Evolutionary conservation across 2,329 filamentous ascomycete genomes (phyloP), one percentile per base, ranked within the genome.

Genomic region (Monilinia fructigena): DNA sequence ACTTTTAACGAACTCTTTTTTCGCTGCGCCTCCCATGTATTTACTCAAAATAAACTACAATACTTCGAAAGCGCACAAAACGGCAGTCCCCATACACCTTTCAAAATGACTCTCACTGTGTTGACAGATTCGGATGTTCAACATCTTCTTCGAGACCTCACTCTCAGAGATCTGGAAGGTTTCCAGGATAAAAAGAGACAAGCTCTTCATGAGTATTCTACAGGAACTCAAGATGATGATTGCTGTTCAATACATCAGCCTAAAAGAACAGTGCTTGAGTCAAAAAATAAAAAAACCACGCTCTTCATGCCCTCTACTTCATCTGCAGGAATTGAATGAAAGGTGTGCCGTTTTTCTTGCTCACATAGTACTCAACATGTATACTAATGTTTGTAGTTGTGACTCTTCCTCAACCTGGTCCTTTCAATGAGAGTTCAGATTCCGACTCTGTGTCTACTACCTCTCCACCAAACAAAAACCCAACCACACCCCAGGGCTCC

Each of bases 231-330:
- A 23, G 69, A 70, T 38, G 70, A 73, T n/a, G 72, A 72, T 26
- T 67, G 67, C 54, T 72, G 70, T 65, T 73, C 82, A 4, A 80
- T 83, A 66, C 82, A 87, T 70, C 85, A 88, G 71, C 86, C 86
- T 7, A 68, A 81, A 66, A 80, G 85, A 42, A 81, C 81, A 12
- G 77, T 80, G 0, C 79, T 86, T 10, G 75, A 81, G 52, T 83
- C 82, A 35, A 76, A 75, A 0, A 83, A 82, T 20, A 82, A 81
- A 52, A 80, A 82, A 40, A 88, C 85, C 23, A 91, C 88, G 2
- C 78, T 92, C 28, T 92, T 92, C 75, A 92, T 92, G 87, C 90
- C 90, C 0, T 89, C 89, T 1, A 86, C 83, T 31, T 86, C 86
- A 67, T 84, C 85, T 0, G 76, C 79, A 7, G 86, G 85, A 38